phyloP scores from a whole-genome alignment of 2,329 filamentous ascomycete genomes.

The Pseudogymnoascus sp. region DNA sequence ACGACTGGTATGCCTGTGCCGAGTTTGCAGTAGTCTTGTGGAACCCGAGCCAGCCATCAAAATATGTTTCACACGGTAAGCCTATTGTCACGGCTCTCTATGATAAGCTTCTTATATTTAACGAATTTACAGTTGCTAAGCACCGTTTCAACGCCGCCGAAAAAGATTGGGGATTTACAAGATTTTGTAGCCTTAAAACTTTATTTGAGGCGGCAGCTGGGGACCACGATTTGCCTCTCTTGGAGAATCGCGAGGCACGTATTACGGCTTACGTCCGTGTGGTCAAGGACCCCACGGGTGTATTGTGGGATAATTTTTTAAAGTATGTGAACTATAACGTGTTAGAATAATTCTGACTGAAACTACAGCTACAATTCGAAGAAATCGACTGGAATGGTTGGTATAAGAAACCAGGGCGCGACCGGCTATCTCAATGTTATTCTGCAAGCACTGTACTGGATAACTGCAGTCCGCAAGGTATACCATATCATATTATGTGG shows the following conservation, averaged over 20 bases:
- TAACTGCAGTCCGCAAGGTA: slow-evolving; percentile 88
- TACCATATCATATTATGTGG: slow-evolving; percentile 13
- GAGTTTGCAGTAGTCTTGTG: slow-evolving; percentile 91
- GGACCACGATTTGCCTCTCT: slow-evolving; percentile 56
- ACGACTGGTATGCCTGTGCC: slow-evolving; percentile 93
- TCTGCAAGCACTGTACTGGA: slow-evolving; percentile 76
- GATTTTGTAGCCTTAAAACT: slow-evolving; percentile 79
- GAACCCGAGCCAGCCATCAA: slow-evolving; percentile 81
- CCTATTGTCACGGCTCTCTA: background rate
- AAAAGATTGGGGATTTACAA: slow-evolving; percentile 97
- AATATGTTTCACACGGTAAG: background rate
- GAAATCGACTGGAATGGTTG: slow-evolving; percentile 94
- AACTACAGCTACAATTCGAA: slow-evolving; percentile 72
- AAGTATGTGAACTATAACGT: slow-evolving; percentile 37
- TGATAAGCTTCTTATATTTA: slow-evolving; percentile 46
- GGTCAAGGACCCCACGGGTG: slow-evolving; percentile 79
- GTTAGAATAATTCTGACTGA: background rate
- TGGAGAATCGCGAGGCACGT: slow-evolving; percentile 69
- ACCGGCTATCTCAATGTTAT: slow-evolving; percentile 84
- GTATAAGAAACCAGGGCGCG: slow-evolving; percentile 91
- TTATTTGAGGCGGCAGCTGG: slow-evolving; percentile 77
- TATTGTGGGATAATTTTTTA: slow-evolving; percentile 83
- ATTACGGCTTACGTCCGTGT: slow-evolving; percentile 77
- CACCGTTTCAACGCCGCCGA: slow-evolving; percentile 96
- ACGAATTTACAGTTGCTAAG: slow-evolving; percentile 71